Evolutionary conservation across 108 stramenopile genomes (phyloP), one percentile per base, ranked within the genome.

Genomic region (Cylindrotheca closterium): DNA sequence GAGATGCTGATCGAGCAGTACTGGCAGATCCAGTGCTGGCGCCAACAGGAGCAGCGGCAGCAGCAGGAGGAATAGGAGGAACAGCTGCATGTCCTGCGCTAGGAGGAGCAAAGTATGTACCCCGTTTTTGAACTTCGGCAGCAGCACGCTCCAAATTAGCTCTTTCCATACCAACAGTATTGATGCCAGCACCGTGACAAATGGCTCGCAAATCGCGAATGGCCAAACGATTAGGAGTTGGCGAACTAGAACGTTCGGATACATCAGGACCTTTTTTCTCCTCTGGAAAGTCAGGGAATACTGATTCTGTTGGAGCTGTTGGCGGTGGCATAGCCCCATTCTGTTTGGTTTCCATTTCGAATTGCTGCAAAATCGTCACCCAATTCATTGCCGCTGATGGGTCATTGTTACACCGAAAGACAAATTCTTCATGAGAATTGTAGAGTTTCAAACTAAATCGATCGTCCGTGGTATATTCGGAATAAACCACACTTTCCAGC

Each of bases 111-210:
- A 68, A 68, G 45, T 63, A 68, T 19, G 74, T 71, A 42, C 77
- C 77, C 46, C 58, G 60, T 55, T 63, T 58, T 51, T 54, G 70
- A 37, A 78, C 71, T 68, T 82, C 62, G 21, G 77, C 83, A 22
- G 64, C 79, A 15, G 69, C 84, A 18, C 54, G 31, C 67, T 91
- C 87, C 63, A 94, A 67, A 60, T 94, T 79, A 25, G 68, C 50
- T 7, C 92, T 74, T 72, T 94, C 89, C 92, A 94, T 94, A n/a
- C 92, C 92, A 53, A 70, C 65, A 4, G 92, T 94, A 55, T 89
- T 72, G 51, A 81, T 75, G 24, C 92, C 92, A 45, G 84, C 86
- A 33, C 92, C 88, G 61, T 94, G 89, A 32, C 86, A 86, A 63
- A 91, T 82, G 28, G 92, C 87, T 19, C 87, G 71, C 25, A 94